Conservation (phyloP, 1,139 yeast genomes). For the Pichia sp. region DNA sequence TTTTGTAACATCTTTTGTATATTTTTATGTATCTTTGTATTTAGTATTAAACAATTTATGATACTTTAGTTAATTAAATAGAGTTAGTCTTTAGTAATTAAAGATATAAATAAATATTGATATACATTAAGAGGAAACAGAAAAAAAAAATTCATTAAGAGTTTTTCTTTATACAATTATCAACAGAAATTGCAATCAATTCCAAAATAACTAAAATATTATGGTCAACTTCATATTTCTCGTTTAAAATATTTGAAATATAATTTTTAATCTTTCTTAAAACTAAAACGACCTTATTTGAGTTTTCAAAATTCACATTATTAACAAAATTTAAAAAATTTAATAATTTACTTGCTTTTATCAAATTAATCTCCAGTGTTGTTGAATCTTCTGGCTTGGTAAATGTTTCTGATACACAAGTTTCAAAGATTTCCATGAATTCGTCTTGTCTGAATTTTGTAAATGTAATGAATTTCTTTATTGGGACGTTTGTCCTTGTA, state of each 20-base stretch:
- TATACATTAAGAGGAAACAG: not conserved
- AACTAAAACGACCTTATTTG: not conserved
- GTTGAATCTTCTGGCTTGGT: not conserved
- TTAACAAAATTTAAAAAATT: slow-evolving; percentile 51
- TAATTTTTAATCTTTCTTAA: not conserved
- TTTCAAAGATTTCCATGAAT: slow-evolving; percentile 36
- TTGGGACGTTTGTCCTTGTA: slow-evolving; percentile 12
- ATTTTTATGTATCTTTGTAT: not conserved
- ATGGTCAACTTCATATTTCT: not conserved
- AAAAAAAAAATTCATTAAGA: not conserved
- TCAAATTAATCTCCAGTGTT: slow-evolving; percentile 11
- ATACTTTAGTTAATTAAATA: not conserved
- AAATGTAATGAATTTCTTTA: slow-evolving; percentile 34
- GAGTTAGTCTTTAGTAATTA: not conserved
- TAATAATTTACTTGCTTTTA: slow-evolving; percentile 39
- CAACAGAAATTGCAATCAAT: slow-evolving; percentile 3
- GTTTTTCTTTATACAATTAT: not conserved
- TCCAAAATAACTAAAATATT: slow-evolving; percentile 2
- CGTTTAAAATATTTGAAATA: not conserved
- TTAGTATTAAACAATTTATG: not conserved
- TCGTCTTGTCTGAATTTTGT: slow-evolving; percentile 34
- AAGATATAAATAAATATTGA: not conserved
- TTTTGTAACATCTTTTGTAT: not conserved
- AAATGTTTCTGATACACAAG: slow-evolving; percentile 3
- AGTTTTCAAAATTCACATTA: slow-evolving; percentile 30